Percentiles rank a stretch among this genome's conserved stretches.
These are phyloP conservation scores for Diddensiella caesifluorescens DNA, from an alignment of 805 yeast species.

Conservation along the genomic window DNA sequence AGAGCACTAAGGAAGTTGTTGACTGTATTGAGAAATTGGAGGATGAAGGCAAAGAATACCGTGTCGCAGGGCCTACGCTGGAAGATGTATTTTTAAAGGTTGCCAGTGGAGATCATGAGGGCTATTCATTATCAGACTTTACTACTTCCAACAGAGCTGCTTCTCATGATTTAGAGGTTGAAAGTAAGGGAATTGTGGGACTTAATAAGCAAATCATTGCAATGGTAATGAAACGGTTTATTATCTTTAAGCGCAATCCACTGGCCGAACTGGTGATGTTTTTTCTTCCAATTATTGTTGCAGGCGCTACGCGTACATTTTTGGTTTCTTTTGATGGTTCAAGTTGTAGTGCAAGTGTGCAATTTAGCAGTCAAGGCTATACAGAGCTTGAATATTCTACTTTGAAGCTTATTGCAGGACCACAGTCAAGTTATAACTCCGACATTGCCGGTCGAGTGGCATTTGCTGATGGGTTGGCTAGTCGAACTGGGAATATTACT, in stretches of 20 bases:
- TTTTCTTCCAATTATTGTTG: constrained; percentile 31
- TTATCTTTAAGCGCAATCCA: constrained; percentile 29
- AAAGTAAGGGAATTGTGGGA: constrained; percentile 17
- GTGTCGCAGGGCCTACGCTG: constrained; percentile 33
- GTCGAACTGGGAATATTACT: constrained; percentile 8
- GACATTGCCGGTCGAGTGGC: constrained; percentile 11
- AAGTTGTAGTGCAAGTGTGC: constrained; percentile 17
- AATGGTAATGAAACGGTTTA: constrained; percentile 29
- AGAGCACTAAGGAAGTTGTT: constrained; percentile 24
- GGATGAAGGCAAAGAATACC: constrained; percentile 20
- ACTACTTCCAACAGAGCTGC: not conserved
- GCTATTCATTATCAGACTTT: not conserved
- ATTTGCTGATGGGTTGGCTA: constrained; percentile 13
- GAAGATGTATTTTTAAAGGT: constrained; percentile 33
- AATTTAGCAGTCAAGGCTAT: constrained; percentile 15
- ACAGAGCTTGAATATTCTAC: constrained; percentile 11
- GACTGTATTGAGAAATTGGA: constrained; percentile 23
- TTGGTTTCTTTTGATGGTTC: constrained; percentile 18
- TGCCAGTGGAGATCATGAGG: constrained; percentile 27
- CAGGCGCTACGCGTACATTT: constrained; percentile 24
- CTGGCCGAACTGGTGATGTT: constrained; percentile 26
- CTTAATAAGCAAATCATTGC: constrained; percentile 24
- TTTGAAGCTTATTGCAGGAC: constrained; percentile 18
- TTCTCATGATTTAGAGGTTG: constrained; percentile 8
- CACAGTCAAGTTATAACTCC: constrained; percentile 2